Evolutionary conservation across 345 rosid species (phyloP), one percentile per base, ranked within the genome.

Genomic region (Arabis alpina): DNA sequence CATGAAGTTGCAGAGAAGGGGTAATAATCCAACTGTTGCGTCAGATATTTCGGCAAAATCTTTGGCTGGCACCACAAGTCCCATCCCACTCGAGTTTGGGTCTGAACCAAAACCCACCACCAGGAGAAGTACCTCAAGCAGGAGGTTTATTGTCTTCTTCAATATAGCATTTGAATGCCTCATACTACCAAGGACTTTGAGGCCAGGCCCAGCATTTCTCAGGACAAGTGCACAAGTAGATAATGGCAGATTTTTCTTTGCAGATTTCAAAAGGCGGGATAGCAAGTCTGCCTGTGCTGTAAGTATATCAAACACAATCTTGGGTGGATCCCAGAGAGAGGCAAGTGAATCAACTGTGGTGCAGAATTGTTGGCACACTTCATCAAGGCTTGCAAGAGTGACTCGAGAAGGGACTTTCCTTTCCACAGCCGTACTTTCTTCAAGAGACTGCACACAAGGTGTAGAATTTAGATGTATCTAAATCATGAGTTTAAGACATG

Each of bases 201-300:
- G 90, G 68, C 87, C 79, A 62, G 84, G 82, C 68, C 88, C 86
- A 36, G 82, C 77, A 25, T 86, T 83, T 77, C 79, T 85, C 48
- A 91, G 68, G 73, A 89, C 76, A 59, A 79, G 76, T 36, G 82
- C 70, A 82, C 84, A 79, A 45, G 67, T 62, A 58, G 93, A 72
- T 57, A 71, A 50, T 19, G 92, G 40, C 45, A 85, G 72, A 64
- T 77, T 77, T 48, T 64, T 80, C 62, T 59, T 64, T 5, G 72
- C 80, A 9, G 82, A 80, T 82, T 84, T 85, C 65, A 81, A 75
- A 51, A 91, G 83, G 75, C 68, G 78, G 56, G 85, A 82, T 73
- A 94, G 83, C 59, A 94, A 66, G 73, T 89, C 93, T 43, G 83
- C 85, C 72, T 88, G 88, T 58, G 90, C 88, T 50, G 81, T 61